A percentile compares a stretch with the other conserved stretches of the same genome.
phyloP scores from a whole-genome alignment of 2,329 filamentous ascomycete species.

The Cladophialophora yegresii region DNA sequence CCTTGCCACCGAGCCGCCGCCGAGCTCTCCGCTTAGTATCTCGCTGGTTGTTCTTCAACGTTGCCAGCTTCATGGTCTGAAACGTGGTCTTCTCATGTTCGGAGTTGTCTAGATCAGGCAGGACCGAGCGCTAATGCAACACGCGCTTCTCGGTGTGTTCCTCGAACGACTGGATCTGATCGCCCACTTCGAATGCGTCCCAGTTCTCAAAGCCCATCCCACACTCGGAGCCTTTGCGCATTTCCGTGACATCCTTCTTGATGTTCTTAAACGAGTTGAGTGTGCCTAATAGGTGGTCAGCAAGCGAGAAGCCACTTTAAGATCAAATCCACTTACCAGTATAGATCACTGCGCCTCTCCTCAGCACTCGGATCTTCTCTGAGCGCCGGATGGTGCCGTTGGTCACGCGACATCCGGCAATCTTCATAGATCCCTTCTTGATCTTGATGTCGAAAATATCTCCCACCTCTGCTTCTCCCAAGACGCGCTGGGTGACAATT shows the following conservation, averaged over 20 bases:
- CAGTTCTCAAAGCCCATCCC: slow-evolving; percentile 83
- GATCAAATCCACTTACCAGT: slow-evolving; percentile 66
- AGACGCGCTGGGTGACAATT: slow-evolving; percentile 66
- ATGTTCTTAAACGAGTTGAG: slow-evolving; percentile 82
- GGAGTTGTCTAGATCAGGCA: neutral
- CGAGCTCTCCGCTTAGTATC: slow-evolving; percentile 4
- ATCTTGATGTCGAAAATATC: slow-evolving; percentile 83
- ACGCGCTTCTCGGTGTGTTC: slow-evolving; percentile 71
- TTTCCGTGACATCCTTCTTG: slow-evolving; percentile 87
- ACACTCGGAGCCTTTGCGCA: slow-evolving; percentile 91
- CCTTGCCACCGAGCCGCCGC: slow-evolving; percentile 20
- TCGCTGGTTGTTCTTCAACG: neutral
- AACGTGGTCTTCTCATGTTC: neutral
- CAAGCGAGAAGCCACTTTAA: slow-evolving; percentile 5
- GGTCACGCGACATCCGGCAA: slow-evolving; percentile 84
- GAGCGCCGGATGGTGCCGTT: slow-evolving; percentile 72
- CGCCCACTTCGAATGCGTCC: slow-evolving; percentile 75
- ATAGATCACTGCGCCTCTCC: slow-evolving; percentile 70
- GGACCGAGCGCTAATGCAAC: slow-evolving; percentile 38
- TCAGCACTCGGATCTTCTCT: slow-evolving; percentile 69
- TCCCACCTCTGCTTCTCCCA: slow-evolving; percentile 83
- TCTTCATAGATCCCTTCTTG: slow-evolving; percentile 68
- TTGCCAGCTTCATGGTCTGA: slow-evolving; percentile 3
- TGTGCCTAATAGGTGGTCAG: slow-evolving; percentile 57
- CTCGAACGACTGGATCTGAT: slow-evolving; percentile 86